phyloP scores from a whole-genome alignment of 257 asterid genomes.

The Ajuga chamaepitys region DNA sequence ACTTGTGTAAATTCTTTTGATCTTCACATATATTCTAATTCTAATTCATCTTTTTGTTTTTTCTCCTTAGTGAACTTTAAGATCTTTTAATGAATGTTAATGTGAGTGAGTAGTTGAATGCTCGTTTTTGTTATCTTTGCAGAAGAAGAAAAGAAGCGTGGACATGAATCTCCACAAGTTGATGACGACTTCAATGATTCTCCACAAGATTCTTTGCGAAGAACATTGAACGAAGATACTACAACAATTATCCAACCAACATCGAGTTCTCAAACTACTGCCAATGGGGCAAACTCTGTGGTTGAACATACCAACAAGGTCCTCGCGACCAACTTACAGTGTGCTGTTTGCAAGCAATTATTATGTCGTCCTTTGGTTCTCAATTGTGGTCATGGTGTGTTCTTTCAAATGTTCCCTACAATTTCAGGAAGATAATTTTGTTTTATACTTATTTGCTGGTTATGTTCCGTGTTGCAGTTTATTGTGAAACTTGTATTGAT shows the following conservation, averaged over 20 bases:
- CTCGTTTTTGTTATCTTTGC: constrained; percentile 17
- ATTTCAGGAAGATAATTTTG: neutral
- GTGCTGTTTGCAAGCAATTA: constrained; percentile 52
- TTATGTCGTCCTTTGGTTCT: constrained; percentile 60
- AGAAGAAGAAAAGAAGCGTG: constrained; percentile 47
- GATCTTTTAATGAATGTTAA: neutral
- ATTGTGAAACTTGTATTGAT: constrained; percentile 52
- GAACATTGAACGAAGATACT: constrained; percentile 10
- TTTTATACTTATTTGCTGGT: constrained; percentile 10
- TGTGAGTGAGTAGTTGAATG: constrained; percentile 6
- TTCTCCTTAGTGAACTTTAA: neutral
- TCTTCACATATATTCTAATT: neutral
- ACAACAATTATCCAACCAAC: neutral
- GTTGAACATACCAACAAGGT: constrained; percentile 18
- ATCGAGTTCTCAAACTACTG: constrained; percentile 16
- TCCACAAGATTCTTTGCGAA: constrained; percentile 6
- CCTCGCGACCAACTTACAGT: constrained; percentile 33
- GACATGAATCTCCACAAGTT: constrained; percentile 38
- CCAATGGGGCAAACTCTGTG: constrained; percentile 2
- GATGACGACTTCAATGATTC: constrained; percentile 23
- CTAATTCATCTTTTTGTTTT: neutral
- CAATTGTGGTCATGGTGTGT: constrained; percentile 70
- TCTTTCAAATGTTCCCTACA: neutral
- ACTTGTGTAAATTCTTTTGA: neutral
- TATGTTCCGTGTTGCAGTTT: constrained; percentile 38